Base-by-base conservation (phyloP, 2,329 filamentous ascomycete genomes). In the Lachnellula subtilissima region DNA sequence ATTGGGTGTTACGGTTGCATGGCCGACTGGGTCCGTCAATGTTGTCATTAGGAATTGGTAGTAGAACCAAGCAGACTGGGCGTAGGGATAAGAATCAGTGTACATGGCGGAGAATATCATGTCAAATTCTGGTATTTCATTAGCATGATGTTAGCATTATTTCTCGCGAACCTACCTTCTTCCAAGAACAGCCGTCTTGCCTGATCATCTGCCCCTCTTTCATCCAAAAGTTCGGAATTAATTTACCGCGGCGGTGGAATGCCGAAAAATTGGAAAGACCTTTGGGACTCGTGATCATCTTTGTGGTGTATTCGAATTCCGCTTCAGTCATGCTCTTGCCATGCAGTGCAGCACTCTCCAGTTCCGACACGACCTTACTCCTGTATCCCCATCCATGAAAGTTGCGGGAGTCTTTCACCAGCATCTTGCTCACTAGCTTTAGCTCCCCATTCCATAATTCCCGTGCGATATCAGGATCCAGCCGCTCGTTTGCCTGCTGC, bases 301-400 rank as follows among this genome's bases (percentile, higher is more conserved):
- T 88, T 14, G 87, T 92, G 1, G 94, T 97, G 72, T 97, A 97
- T 37, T 83, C 84, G 63, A 96, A 94, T 71, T 99, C 94, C 15
- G 79, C 68, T 72, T 96, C 87, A 2, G 83, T 84, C 78, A 96
- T 83, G 70, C 83, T 89, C 50, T 72, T 71, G 1, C 79, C 81
- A 5, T 73, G 69, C 5, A 85, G 71, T 14, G 65, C 71, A 1
- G 73, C 45, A 54, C 80, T 82, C 71, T 96, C 90, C 2, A 97
- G 78, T 56, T 85, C 81, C n/a, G 79, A 75, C 2, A 97, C 85
- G 5, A 97, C 85, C 53, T 84, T 82, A 48, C 91, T 84, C 52
- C 94, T 81, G 71, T 99, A 99, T 45, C 87, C 86, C 94, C 94
- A 99, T 35, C 93, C 94, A 70, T 97, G 94, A 69, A 97, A 99